A percentile compares a stretch with the other conserved stretches of the same genome.
phyloP scores from a whole-genome alignment of 2,329 filamentous ascomycete species.

The Botrytis deweyae region DNA sequence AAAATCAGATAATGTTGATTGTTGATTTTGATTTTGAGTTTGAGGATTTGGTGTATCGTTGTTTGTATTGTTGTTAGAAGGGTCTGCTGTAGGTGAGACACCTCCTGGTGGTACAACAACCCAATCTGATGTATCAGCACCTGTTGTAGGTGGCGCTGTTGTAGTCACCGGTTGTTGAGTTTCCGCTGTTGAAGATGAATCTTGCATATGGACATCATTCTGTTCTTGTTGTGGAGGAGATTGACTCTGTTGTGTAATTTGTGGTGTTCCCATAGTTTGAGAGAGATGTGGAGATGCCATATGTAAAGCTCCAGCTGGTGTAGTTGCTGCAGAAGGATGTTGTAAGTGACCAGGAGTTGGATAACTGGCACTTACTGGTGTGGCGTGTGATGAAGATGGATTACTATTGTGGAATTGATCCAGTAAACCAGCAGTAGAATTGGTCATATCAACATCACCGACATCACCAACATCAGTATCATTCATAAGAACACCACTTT shows the following conservation, averaged over 20 bases:
- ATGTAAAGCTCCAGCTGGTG: conserved; percentile 45
- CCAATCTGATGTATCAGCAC: conserved; percentile 64
- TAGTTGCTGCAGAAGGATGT: conserved; percentile 56
- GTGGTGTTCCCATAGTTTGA: conserved; percentile 35
- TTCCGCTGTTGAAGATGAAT: conserved; percentile 16
- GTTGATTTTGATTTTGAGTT: background rate
- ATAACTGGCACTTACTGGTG: conserved; percentile 54
- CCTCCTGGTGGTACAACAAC: conserved; percentile 69
- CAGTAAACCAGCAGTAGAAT: conserved; percentile 61
- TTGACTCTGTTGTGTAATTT: conserved; percentile 24
- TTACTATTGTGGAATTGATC: conserved; percentile 64
- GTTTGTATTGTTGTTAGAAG: conserved; percentile 15
- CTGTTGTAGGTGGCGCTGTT: conserved; percentile 31
- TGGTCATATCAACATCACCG: conserved; percentile 54
- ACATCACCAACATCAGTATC: conserved; percentile 62
- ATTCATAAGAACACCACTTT: conserved; percentile 54
- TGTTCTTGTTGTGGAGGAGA: conserved; percentile 18
- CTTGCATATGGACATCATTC: conserved; percentile 26
- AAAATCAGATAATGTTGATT: background rate
- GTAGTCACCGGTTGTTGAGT: conserved; percentile 23
- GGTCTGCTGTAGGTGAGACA: conserved; percentile 41
- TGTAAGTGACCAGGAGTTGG: conserved; percentile 61
- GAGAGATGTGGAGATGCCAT: conserved; percentile 47
- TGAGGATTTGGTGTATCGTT: background rate
- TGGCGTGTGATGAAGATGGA: conserved; percentile 56